Evolutionary conservation across 805 yeast species (phyloP), one percentile per base, ranked within the genome.

Genomic region (Yarrowia osloensis): DNA sequence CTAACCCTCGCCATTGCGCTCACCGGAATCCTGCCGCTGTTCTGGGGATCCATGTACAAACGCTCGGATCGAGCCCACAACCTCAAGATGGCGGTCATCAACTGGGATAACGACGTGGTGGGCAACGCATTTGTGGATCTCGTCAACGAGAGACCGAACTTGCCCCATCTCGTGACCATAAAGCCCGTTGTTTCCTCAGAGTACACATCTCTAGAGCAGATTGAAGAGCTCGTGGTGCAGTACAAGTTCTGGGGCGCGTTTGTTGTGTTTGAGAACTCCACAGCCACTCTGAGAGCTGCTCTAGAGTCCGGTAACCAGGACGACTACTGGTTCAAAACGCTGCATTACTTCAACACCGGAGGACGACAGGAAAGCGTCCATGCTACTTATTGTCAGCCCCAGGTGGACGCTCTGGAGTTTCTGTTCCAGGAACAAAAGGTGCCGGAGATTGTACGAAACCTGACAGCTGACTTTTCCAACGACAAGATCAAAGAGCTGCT

Each of bases 211-310:
- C 77, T 74, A 37, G 79, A 79, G 4, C 82, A 83, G 70, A 73
- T 87, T 22, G 39, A 74, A 46, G 71, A 80, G 37, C 76, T 77
- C 65, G 81, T 89, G 3, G 85, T 83, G 71, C 82, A 82, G 65
- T 84, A 86, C 74, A 72, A 82, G 19, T 87, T 81, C 71, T 89
- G 94, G 95, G 81, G 84, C 26, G 83, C 88, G 0, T 77, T 88
- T 39, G 83, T 85, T 69, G 84, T 88, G 37, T 71, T 74, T 22
- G 75, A 80, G 15, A 81, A 84, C 71, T 85, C 88, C 0, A 79
- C 86, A 4, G 71, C 71, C 26, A 73, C 78, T 40, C 73, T 80
- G 24, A 68, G 73, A 28, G 70, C 77, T 22, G 86, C 86, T 3
- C 74, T 86, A n/a, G 68, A 71, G 33, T 17, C 33, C 2, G 61